These are phyloP conservation scores for Knoxdaviesia capensis DNA, from an alignment of 2,329 filamentous ascomycete genomes.

Conservation along the genomic window DNA sequence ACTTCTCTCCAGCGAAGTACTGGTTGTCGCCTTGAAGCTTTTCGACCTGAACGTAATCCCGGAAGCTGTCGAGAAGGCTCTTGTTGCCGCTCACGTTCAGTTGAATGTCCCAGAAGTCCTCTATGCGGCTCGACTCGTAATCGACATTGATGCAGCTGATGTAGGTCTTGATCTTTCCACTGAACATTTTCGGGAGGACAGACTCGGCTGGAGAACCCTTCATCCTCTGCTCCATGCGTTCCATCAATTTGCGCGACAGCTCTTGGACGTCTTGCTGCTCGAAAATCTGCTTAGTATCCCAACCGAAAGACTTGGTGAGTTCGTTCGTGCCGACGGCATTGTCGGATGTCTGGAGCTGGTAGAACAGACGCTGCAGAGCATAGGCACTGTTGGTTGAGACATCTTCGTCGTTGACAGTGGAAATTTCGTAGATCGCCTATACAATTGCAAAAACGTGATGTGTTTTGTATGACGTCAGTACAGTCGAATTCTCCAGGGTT, in stretches of 20 bases:
- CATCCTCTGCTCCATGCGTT: slow-evolving; percentile 93
- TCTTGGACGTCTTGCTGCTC: slow-evolving; percentile 98
- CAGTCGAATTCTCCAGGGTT: not conserved
- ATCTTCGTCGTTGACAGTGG: slow-evolving; percentile 65
- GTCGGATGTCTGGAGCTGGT: slow-evolving; percentile 75
- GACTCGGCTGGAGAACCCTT: slow-evolving; percentile 88
- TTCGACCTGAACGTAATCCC: slow-evolving; percentile 90
- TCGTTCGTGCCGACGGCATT: slow-evolving; percentile 77
- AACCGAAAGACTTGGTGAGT: slow-evolving; percentile 89
- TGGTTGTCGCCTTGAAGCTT: slow-evolving; percentile 97
- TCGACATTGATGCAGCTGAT: slow-evolving; percentile 97
- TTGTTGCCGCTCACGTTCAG: slow-evolving; percentile 91
- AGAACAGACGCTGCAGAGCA: slow-evolving; percentile 83
- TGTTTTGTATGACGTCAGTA: not conserved
- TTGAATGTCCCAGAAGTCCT: slow-evolving; percentile 98
- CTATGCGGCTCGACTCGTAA: slow-evolving; percentile 85
- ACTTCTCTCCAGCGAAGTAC: slow-evolving; percentile 78
- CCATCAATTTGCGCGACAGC: slow-evolving; percentile 89
- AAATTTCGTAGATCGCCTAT: slow-evolving; percentile 90
- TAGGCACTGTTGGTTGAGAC: slow-evolving; percentile 66
- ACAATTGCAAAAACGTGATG: not conserved
- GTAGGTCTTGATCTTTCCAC: slow-evolving; percentile 96
- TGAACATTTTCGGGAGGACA: slow-evolving; percentile 75
- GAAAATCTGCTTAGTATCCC: slow-evolving; percentile 95
- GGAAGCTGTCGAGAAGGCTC: slow-evolving; percentile 83